A percentile compares a stretch with the other conserved stretches of the same genome.
These are phyloP conservation scores for Arabis hirsuta DNA, from an alignment of 345 rosid genomes.

Conservation along the genomic window DNA sequence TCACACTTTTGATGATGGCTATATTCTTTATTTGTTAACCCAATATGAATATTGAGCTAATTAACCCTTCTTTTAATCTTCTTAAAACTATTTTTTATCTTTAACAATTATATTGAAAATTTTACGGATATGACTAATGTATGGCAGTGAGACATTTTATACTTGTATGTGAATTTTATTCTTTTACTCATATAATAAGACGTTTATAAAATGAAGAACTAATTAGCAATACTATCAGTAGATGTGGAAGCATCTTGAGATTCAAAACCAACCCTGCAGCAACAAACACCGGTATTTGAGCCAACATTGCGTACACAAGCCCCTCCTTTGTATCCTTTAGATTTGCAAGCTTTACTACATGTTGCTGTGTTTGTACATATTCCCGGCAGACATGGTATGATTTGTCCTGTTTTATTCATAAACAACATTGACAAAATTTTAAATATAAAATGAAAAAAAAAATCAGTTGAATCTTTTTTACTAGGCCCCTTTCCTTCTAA, in stretches of 20 bases:
- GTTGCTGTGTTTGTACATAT: background rate
- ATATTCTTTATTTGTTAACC: too few species aligned
- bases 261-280: constrained; percentile 11
- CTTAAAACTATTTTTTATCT: too few species aligned
- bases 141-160: too few species aligned
- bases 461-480: background rate
- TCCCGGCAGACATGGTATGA: constrained; percentile 19
- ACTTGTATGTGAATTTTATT: too few species aligned
- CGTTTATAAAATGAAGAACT: background rate
- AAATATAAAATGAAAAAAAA: background rate
- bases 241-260: constrained; percentile 11
- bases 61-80: too few species aligned
- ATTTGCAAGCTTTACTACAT: constrained; percentile 23
- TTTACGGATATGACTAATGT: too few species aligned
- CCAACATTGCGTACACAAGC: constrained; percentile 2
- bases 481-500: background rate
- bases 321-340: constrained; percentile 34
- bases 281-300: constrained; percentile 15
- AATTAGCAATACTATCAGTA: background rate
- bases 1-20: too few species aligned
- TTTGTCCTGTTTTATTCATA: constrained; percentile 26
- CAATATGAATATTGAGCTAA: too few species aligned
- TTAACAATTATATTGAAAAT: too few species aligned
- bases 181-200: constrained; percentile 5
- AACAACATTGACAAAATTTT: constrained; percentile 1